Conservation (phyloP, 2,329 filamentous ascomycete species). For the Ramularia endophylla region DNA sequence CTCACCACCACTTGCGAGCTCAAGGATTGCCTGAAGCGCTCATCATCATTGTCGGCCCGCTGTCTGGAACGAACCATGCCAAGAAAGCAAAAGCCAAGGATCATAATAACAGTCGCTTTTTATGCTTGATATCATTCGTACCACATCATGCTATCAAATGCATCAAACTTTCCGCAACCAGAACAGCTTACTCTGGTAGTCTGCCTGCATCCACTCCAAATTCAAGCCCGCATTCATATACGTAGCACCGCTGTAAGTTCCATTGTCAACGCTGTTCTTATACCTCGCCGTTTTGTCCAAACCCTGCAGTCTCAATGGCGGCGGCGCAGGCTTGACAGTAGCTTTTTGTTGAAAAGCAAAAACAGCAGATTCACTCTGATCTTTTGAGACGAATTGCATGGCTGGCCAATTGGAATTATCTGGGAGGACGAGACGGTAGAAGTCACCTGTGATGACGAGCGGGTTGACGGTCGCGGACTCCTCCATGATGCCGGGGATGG, state of each 20-base stretch:
- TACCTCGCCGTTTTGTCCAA: conserved; percentile 52
- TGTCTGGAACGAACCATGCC: too few relatives aligned
- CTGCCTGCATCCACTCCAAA: conserved; percentile 41
- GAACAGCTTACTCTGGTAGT: conserved; percentile 55
- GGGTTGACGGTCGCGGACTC: conserved; percentile 54
- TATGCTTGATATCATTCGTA: too few relatives aligned
- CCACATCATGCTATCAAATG: too few relatives aligned
- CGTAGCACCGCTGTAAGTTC: conserved; percentile 51
- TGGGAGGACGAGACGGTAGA: conserved; percentile 55
- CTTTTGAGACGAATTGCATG: conserved; percentile 52
- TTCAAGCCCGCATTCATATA: conserved; percentile 59
- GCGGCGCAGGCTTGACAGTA: conserved; percentile 48
- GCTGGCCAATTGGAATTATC: conserved; percentile 58
- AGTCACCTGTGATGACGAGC: conserved; percentile 51
- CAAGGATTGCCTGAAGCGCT: too few relatives aligned
- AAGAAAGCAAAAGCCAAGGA: too few relatives aligned
- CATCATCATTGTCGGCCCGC: too few relatives aligned
- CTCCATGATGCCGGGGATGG: conserved; percentile 50
- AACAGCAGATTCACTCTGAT: conserved; percentile 46
- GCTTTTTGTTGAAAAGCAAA: conserved; percentile 57
- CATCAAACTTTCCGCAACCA: conserved; percentile 44
- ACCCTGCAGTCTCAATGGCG: conserved; percentile 51
- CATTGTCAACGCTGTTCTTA: conserved; percentile 44
- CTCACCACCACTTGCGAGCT: too few relatives aligned
- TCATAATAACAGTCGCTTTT: too few relatives aligned